Base-by-base conservation (phyloP, 805 yeast species). In the Candida montana region DNA sequence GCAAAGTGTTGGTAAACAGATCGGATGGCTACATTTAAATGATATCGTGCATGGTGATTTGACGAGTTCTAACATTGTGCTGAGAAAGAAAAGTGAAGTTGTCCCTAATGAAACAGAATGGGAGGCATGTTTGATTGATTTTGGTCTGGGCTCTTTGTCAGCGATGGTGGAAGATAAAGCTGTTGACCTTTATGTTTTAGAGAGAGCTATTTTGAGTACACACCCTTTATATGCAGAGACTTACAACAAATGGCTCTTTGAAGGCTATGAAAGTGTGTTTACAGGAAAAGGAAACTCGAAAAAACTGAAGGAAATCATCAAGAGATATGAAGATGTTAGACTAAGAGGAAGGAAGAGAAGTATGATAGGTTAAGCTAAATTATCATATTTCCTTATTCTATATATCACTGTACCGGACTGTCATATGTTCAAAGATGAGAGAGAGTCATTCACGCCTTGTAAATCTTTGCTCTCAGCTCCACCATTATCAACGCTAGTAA, bases 171-270 rank as follows among this genome's bases (percentile, higher is more conserved):
- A 93, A 54, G 98, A 91, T 55, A 89, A 87, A 61, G 98, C 98
- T 3, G 99, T 93, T n/a, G 99, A 93, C 61, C 62, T 93, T 45
- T 93, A 93, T 54, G 98, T 93, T 10, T 64, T 93, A 46, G 99
- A 93, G 62, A 69, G 98, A 53, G 98, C 99, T 0, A 74, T 93
- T 16, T 65, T 78, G 24, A 86, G 96, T 50, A 93, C 99, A 1
- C 99, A 93, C 62, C 91, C 98, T 0, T 70, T 72, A 6, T 75
- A 74, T 54, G 71, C 95, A 2, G 72, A 70, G 2, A 53, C 59
- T 33, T 89, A 89, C 58, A 81, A 77, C 52, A 59, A 64, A 32
- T 81, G 91, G 89, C 54, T 89, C 6, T 63, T 90, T 46, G 72
- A 78, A 41, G 96, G 96, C 0, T 88, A 86, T 54, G 62, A 63